Percentiles rank a stretch among this genome's conserved stretches.
phyloP scores from a whole-genome alignment of 257 asterid genomes.

The Jacaranda mimosifolia region DNA sequence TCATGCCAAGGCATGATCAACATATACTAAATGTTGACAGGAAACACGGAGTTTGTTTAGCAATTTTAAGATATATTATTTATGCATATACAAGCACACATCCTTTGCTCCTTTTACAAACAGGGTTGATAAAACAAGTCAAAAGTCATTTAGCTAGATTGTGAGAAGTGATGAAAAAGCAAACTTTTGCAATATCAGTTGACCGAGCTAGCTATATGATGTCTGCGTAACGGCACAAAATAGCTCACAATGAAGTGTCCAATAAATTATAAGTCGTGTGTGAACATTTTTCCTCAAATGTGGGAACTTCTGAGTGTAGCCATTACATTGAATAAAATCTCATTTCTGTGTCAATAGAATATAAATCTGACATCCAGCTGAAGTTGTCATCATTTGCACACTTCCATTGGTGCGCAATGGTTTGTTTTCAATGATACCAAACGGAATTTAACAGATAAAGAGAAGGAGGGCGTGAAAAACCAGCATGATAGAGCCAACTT shows the following conservation, averaged over 20 bases:
- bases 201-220: neutral
- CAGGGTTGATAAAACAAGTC: neutral
- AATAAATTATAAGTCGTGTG: neutral
- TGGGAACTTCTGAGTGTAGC: neutral
- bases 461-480: too few relatives aligned
- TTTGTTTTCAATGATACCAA: too few relatives aligned
- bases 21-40: neutral
- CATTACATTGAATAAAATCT: too few relatives aligned
- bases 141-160: neutral
- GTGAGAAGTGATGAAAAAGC: neutral
- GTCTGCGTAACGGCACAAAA: conserved; percentile 1
- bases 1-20: neutral
- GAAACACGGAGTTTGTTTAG: neutral
- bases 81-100: too few relatives aligned
- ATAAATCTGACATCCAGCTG: neutral
- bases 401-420: too few relatives aligned
- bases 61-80: neutral
- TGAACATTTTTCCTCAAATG: neutral
- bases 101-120: neutral
- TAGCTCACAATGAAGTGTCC: neutral
- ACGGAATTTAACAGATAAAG: too few relatives aligned
- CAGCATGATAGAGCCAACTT: neutral
- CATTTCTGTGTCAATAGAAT: too few relatives aligned
- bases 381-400: neutral
- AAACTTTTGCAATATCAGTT: neutral